Evolutionary conservation across 192 early-diverging fungal genomes (phyloP).

Genomic region (Coemansia sp.): DNA sequence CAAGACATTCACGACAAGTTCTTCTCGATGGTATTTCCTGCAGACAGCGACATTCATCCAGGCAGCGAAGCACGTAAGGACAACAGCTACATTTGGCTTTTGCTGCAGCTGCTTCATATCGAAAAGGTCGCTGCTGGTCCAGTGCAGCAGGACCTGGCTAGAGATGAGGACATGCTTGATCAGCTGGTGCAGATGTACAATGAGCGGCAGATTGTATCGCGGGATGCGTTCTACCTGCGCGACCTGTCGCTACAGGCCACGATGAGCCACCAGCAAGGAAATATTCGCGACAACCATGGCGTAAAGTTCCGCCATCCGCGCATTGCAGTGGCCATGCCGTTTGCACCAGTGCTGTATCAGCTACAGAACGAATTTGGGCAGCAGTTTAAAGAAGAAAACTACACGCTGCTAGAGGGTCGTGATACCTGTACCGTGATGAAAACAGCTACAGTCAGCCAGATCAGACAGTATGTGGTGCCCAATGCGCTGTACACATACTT

Average conservation of each 20-base stretch:
- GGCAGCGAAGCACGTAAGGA: conserved; percentile 57
- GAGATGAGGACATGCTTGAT: conserved; percentile 69
- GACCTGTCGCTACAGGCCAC: conserved; percentile 73
- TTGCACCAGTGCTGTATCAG: conserved; percentile 45
- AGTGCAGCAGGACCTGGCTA: conserved; percentile 62
- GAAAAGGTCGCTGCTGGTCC: conserved; percentile 62
- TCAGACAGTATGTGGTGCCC: conserved; percentile 42
- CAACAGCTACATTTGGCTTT: conserved; percentile 71
- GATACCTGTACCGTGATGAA: conserved; percentile 33
- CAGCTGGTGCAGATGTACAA: conserved; percentile 71
- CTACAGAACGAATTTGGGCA: conserved; percentile 41
- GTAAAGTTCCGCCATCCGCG: conserved; percentile 73
- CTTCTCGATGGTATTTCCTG: conserved; percentile 56
- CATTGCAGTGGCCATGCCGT: conserved; percentile 61
- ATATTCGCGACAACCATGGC: conserved; percentile 62
- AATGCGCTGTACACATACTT: conserved; percentile 49
- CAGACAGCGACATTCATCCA: conserved; percentile 52
- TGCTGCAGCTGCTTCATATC: conserved; percentile 69
- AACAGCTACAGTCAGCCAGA: conserved; percentile 45
- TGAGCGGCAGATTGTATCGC: conserved; percentile 68
- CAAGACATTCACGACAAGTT: conserved; percentile 57
- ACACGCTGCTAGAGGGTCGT: conserved; percentile 29
- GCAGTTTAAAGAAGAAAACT: conserved; percentile 39
- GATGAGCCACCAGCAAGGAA: conserved; percentile 61
- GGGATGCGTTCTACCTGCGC: conserved; percentile 70